These are phyloP conservation scores for Fusarium sp. DNA, from an alignment of 2,329 filamentous ascomycete species.

Conservation along the genomic window DNA sequence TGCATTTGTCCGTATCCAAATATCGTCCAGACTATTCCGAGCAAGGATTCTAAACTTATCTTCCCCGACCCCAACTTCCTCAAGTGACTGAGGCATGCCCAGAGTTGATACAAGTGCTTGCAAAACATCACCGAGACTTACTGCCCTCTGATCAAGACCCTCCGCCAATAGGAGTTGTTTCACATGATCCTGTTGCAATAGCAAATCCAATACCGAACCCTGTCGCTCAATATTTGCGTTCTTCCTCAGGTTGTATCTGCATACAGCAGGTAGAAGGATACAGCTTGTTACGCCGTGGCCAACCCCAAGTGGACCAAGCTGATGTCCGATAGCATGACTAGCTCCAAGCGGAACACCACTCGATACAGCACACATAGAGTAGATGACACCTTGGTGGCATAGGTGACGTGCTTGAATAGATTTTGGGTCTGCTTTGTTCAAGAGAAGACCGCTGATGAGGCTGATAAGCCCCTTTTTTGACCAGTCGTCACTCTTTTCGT, in stretches of 20 bases:
- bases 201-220: slow-evolving; percentile 23
- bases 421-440: slow-evolving; percentile 32
- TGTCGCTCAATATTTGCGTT: slow-evolving; percentile 47
- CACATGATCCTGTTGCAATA: slow-evolving; percentile 21
- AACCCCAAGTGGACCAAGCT: slow-evolving; percentile 65
- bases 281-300: slow-evolving; percentile 66
- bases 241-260: slow-evolving; percentile 61
- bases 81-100: slow-evolving; percentile 64
- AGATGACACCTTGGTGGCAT: slow-evolving; percentile 63
- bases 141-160: neutral
- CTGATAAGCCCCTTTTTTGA: neutral
- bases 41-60: slow-evolving; percentile 62
- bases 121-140: slow-evolving; percentile 63
- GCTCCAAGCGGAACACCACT: slow-evolving; percentile 57
- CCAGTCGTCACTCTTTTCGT: slow-evolving; percentile 44
- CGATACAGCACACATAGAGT: slow-evolving; percentile 61
- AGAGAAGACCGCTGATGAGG: slow-evolving; percentile 8
- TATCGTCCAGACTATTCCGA: slow-evolving; percentile 60
- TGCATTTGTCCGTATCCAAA: slow-evolving; percentile 62
- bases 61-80: slow-evolving; percentile 60
- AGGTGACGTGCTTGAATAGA: slow-evolving; percentile 56
- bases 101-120: slow-evolving; percentile 62
- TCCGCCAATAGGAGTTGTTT: neutral
- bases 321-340: slow-evolving; percentile 64
- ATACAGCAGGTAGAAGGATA: slow-evolving; percentile 62